A percentile compares a stretch with the other conserved stretches of the same genome.
Evolutionary conservation across 768 basidiomycete genomes (phyloP).

Genomic region (Pulveroboletus ravenelii): DNA sequence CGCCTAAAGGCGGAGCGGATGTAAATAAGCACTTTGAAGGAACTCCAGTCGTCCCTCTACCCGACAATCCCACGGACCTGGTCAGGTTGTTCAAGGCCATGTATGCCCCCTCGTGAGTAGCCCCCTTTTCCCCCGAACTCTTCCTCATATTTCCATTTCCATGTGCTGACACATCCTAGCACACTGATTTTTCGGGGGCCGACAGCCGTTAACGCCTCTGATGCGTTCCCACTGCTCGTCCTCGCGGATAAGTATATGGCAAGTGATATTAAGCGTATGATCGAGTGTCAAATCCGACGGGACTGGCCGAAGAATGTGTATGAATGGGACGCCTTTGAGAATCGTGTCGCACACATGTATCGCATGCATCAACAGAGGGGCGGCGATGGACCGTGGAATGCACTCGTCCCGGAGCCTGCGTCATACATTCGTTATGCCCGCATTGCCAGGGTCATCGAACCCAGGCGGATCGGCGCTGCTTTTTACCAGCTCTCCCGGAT

Average conservation of each 20-base stretch:
- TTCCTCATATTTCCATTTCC: too few relatives aligned
- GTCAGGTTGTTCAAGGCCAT: background rate
- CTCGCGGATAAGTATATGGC: slow-evolving; percentile 2
- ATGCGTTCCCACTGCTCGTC: background rate
- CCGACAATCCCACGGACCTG: background rate
- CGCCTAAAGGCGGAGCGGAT: background rate
- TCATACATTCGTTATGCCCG: background rate
- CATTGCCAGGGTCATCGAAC: background rate
- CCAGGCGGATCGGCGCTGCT: background rate
- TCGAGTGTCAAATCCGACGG: background rate
- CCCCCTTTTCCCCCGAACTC: background rate
- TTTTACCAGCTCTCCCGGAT: slow-evolving; percentile 1
- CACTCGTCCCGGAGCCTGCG: background rate
- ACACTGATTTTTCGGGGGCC: background rate
- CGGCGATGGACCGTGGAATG: background rate
- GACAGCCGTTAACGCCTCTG: background rate
- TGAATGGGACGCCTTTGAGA: background rate
- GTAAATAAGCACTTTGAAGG: background rate
- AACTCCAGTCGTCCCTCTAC: background rate
- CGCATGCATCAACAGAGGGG: background rate
- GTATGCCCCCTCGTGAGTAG: background rate
- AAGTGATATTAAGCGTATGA: background rate
- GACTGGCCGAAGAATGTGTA: background rate
- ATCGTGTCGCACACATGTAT: background rate
- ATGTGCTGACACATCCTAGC: background rate